Evolutionary conservation across 1,284 basidiomycete genomes (phyloP).

Genomic region (Salmacisia buchloeana): DNA sequence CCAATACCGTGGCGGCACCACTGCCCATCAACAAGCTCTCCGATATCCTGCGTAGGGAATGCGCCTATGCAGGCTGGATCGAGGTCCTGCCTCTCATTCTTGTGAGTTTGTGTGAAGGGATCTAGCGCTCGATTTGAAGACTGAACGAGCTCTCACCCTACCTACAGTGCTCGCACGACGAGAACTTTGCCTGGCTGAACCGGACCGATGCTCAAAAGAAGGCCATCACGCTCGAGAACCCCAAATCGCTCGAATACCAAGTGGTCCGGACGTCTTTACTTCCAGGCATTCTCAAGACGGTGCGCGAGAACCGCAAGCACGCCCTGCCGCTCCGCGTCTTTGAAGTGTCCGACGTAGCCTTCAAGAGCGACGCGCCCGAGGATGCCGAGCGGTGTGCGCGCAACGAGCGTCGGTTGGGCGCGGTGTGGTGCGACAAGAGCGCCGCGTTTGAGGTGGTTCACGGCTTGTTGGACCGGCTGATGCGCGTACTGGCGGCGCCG

Average conservation of each 20-base stretch:
- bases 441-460: constrained; percentile 97
- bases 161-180: constrained; percentile 85
- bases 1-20: constrained; percentile 92
- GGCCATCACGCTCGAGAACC: constrained; percentile 88
- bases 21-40: constrained; percentile 82
- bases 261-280: constrained; percentile 91
- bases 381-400: constrained; percentile 70
- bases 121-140: background rate
- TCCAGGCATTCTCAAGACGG: constrained; percentile 90
- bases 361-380: constrained; percentile 58
- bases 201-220: constrained; percentile 71
- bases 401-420: constrained; percentile 80
- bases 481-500: constrained; percentile 88
- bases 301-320: constrained; percentile 92
- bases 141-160: background rate
- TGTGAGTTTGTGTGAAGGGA: constrained; percentile 40
- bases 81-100: constrained; percentile 91
- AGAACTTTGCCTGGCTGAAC: constrained; percentile 92
- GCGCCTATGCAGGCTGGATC: constrained; percentile 89
- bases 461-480: constrained; percentile 84
- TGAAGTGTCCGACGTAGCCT: constrained; percentile 85
- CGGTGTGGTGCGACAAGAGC: constrained; percentile 90
- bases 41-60: constrained; percentile 82
- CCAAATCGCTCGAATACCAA: constrained; percentile 95
- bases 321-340: constrained; percentile 87